Evolutionary conservation across 768 basidiomycete species (phyloP).

Genomic region (Pleurotus tuber-regium): DNA sequence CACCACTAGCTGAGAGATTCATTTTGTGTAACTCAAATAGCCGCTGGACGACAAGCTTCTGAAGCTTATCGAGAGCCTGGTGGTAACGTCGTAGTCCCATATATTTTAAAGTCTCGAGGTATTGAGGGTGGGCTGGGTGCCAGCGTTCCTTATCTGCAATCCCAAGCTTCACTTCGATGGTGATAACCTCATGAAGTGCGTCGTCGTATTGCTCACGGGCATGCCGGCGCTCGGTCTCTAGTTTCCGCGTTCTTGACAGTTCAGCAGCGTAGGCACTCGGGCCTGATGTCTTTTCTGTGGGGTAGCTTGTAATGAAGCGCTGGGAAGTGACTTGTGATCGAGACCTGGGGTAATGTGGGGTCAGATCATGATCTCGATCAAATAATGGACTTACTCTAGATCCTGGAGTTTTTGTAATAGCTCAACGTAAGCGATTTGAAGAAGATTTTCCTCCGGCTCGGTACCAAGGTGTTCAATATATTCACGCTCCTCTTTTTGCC

Average conservation of each 20-base stretch:
- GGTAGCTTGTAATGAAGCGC: conserved; percentile 14
- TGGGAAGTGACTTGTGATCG: conserved; percentile 9
- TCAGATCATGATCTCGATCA: not conserved
- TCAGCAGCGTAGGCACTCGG: conserved; percentile 12
- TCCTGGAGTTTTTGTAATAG: conserved; percentile 10
- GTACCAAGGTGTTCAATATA: conserved; percentile 2
- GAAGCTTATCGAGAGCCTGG: conserved; percentile 27
- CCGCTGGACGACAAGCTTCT: conserved; percentile 29
- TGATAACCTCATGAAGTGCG: conserved; percentile 16
- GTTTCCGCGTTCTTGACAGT: conserved; percentile 18
- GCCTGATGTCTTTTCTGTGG: conserved; percentile 12
- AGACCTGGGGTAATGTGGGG: conserved; percentile 9
- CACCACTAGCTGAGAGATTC: conserved; percentile 33
- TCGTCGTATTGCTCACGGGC: conserved; percentile 16
- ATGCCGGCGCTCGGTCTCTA: conserved; percentile 22
- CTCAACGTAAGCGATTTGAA: conserved; percentile 3
- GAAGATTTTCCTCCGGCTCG: conserved; percentile 13
- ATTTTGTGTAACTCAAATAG: conserved; percentile 37
- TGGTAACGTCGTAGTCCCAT: conserved; percentile 13
- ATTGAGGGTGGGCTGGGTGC: conserved; percentile 22
- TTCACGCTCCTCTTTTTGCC: conserved; percentile 9
- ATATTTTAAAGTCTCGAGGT: conserved; percentile 17
- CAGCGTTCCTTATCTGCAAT: conserved; percentile 22
- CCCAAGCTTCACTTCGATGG: conserved; percentile 22
- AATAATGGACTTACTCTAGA: conserved; percentile 14